A percentile compares a stretch with the other conserved stretches of the same genome.
phyloP scores from a whole-genome alignment of 371 early-diverging fungal genomes.

The Gilbertella persicaria region DNA sequence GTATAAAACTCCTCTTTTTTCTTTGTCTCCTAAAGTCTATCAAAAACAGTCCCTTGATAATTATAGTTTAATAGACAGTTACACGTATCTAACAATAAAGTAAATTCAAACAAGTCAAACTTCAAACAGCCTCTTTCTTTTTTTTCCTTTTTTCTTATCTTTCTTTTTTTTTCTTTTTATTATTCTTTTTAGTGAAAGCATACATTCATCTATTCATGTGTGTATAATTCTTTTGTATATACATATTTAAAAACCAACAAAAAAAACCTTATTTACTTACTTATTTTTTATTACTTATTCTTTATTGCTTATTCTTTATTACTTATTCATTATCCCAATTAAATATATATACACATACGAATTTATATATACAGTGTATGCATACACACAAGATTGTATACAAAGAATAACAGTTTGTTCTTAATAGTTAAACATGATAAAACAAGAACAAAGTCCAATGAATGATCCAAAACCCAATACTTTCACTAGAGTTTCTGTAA shows the following conservation, averaged over 20 bases:
- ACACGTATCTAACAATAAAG: background rate
- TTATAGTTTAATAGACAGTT: background rate
- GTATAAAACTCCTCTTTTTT: background rate
- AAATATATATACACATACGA: conserved; percentile 2
- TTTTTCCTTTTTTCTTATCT: conserved; percentile 2
- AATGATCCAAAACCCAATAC: conserved; percentile 10
- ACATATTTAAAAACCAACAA: background rate
- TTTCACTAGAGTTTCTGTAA: conserved; percentile 28
- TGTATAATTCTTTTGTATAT: conserved; percentile 1
- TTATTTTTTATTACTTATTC: conserved; percentile 9
- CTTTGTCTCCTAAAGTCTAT: background rate
- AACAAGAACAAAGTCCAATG: conserved; percentile 9
- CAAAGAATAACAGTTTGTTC: background rate
- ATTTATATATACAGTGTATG: too few species aligned
- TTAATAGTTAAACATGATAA: conserved; percentile 8
- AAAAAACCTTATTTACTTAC: background rate
- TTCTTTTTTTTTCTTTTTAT: conserved; percentile 2
- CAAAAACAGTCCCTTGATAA: background rate
- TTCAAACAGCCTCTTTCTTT: background rate
- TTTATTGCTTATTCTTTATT: background rate
- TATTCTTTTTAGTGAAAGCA: conserved; percentile 2
- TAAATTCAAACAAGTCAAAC: conserved; percentile 1
- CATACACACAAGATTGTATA: too few species aligned
- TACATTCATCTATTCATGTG: background rate
- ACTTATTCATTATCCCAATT: background rate